Evolutionary conservation across 768 basidiomycete genomes (phyloP).

Genomic region (Lactarius psammicola): DNA sequence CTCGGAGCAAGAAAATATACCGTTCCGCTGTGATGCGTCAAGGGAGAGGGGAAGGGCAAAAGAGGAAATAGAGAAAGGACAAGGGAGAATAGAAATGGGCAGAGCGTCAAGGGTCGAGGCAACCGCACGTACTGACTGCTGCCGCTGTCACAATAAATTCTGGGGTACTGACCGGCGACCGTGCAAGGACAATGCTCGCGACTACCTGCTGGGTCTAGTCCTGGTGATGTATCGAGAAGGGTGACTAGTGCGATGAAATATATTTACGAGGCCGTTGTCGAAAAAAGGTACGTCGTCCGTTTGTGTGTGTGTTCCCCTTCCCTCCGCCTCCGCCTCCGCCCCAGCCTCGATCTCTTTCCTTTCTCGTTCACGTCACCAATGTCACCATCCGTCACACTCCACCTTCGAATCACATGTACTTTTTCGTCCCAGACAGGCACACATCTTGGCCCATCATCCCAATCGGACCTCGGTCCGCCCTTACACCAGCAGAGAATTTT

Average conservation of each 20-base stretch:
- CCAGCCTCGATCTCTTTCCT: background rate
- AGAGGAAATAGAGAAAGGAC: background rate
- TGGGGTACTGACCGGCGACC: background rate
- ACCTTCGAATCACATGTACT: constrained; percentile 15
- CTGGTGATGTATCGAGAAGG: background rate
- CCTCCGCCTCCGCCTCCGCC: background rate
- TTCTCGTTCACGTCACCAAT: background rate
- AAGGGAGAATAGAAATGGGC: background rate
- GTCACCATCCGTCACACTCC: background rate
- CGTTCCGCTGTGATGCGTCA: background rate
- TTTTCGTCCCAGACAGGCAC: constrained; percentile 8
- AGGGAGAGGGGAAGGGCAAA: background rate
- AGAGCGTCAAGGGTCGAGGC: background rate
- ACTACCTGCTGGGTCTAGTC: background rate
- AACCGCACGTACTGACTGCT: constrained; percentile 6
- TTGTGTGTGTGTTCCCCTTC: too few relatives aligned
- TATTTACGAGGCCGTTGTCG: background rate
- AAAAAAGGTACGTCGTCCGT: background rate
- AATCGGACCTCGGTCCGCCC: constrained; percentile 10
- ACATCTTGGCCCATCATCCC: constrained; percentile 5
- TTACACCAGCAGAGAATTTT: background rate
- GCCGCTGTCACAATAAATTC: constrained; percentile 1
- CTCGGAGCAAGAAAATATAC: constrained; percentile 14
- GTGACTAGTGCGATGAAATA: background rate
- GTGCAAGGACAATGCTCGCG: background rate